Evolutionary conservation across 257 asterid species (phyloP), one percentile per base, ranked within the genome.

Genomic region (Henckelia pumila): DNA sequence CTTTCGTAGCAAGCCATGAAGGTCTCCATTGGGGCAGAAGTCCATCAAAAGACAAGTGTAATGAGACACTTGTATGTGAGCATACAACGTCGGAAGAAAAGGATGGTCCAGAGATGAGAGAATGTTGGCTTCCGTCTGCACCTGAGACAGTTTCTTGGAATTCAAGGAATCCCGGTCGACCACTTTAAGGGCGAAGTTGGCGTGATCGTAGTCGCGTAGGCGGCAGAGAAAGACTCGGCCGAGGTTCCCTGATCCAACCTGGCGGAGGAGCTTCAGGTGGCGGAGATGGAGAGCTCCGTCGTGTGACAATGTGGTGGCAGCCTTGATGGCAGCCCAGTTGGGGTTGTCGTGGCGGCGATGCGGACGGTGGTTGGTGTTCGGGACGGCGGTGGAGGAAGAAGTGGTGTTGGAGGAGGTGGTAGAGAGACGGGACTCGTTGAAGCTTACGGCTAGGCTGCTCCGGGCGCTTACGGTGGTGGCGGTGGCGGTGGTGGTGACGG

Each of bases 191-290:
- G 98, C 98, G 68, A 93, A 93, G 58, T 75, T 82, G 0, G 97
- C 96, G 73, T 83, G 94, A 16, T 89, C 97, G 59, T 86, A 75
- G 73, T 90, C 98, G 1, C 92, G 85, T 29, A 93, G 80, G 7
- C 96, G 93, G 80, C 97, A 89, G 17, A 83, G 90, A 79, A 93
- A 93, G 57, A 93, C 97, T 3, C 98, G 92, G 60, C 98, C 98
- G 28, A 89, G 93, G 77, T 93, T 85, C 0, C 98, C 98, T 2
- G 97, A 67, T 6, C 98, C 98, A 33, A 93, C 92, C 20, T 86
- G 88, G 66, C 88, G 91, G 69, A 79, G 80, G 40, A 93, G 95
- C 77, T 93, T 89, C 19, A 91, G 89, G 67, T 91, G 97, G 75
- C 90, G 85, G 66, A 91, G 94, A 77, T 84, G 97, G 71, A 91